Conservation (phyloP, 2,329 filamentous ascomycete species). For the Fusarium secorum region DNA sequence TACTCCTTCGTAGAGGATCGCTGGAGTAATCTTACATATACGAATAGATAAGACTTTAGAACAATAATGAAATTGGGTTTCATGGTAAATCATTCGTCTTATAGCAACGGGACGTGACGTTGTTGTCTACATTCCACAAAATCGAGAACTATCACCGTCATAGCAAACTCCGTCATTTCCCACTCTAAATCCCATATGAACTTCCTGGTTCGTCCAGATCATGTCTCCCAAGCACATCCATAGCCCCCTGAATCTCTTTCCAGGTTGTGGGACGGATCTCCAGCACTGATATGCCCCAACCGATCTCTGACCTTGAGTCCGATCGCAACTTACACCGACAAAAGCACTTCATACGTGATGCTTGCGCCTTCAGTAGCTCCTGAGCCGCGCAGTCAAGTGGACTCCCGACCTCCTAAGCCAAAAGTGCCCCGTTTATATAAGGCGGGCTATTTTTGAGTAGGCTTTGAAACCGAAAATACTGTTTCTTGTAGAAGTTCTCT, state of each 20-base stretch:
- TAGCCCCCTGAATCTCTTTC: constrained; percentile 41
- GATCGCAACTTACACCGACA: constrained; percentile 43
- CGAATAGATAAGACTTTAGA: background rate
- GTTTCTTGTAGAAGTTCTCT: constrained; percentile 57
- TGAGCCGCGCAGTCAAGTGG: constrained; percentile 37
- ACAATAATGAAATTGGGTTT: background rate
- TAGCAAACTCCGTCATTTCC: background rate
- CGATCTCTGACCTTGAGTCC: constrained; percentile 30
- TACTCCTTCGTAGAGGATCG: background rate
- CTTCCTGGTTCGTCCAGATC: constrained; percentile 39
- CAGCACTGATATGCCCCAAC: constrained; percentile 40
- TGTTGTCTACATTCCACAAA: background rate
- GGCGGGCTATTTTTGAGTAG: constrained; percentile 67
- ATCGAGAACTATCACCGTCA: background rate
- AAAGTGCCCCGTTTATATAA: constrained; percentile 48
- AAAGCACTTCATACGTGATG: constrained; percentile 43
- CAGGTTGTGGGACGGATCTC: constrained; percentile 42
- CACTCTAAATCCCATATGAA: background rate
- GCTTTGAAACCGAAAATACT: constrained; percentile 71
- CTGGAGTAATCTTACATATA: background rate
- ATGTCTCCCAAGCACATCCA: constrained; percentile 40
- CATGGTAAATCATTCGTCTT: background rate
- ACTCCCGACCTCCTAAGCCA: constrained; percentile 41
- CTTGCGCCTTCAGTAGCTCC: constrained; percentile 33
- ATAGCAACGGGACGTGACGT: background rate